phyloP scores from a whole-genome alignment of 2,329 filamentous ascomycete species.

The Polytolypa hystricis region DNA sequence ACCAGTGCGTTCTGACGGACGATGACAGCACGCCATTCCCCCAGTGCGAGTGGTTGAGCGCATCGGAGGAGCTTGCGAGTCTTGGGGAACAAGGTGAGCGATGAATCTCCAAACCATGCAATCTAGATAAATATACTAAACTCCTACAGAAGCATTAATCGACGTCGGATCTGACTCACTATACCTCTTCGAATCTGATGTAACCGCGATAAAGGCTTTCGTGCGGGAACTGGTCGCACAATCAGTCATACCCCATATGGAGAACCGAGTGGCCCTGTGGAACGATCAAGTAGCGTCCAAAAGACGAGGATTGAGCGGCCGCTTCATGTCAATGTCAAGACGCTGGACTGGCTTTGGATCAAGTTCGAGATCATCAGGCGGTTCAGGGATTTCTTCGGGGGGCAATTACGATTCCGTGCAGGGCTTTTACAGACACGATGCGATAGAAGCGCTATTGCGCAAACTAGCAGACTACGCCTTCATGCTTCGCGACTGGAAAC shows the following conservation, averaged over 20 bases:
- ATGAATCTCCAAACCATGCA: neutral
- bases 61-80: conserved; percentile 69
- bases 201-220: conserved; percentile 75
- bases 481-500: conserved; percentile 92
- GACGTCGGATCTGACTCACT: conserved; percentile 11
- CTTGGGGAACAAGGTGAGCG: conserved; percentile 53
- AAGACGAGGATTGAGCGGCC: conserved; percentile 74
- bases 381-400: conserved; percentile 31
- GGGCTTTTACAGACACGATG: conserved; percentile 74
- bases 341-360: conserved; percentile 76
- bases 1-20: conserved; percentile 75
- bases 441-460: conserved; percentile 81
- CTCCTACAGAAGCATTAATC: conserved; percentile 9
- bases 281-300: conserved; percentile 94
- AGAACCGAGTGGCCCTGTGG: conserved; percentile 81
- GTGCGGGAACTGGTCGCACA: conserved; percentile 91
- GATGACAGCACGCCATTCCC: conserved; percentile 80
- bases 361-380: conserved; percentile 49
- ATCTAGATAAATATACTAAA: conserved; percentile 5
- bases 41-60: conserved; percentile 77
- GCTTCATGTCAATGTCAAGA: conserved; percentile 90
- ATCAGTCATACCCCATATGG: conserved; percentile 92
- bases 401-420: conserved; percentile 65
- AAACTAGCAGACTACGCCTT: conserved; percentile 92
- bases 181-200: conserved; percentile 87